Percentiles rank a stretch among this genome's conserved stretches.
Evolutionary conservation across 148 eudicot genomes (phyloP).

Genomic region (Cornus suecica): DNA sequence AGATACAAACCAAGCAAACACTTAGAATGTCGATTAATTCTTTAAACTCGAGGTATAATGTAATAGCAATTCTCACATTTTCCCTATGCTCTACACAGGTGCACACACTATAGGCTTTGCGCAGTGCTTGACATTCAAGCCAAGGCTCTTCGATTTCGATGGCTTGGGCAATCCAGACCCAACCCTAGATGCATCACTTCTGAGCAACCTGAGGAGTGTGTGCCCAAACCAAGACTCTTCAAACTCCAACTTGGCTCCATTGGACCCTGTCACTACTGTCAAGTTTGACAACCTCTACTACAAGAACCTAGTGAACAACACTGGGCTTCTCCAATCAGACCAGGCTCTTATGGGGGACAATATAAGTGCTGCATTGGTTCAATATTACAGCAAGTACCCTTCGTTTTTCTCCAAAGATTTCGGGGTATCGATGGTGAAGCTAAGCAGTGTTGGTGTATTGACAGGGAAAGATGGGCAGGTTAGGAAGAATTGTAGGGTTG

Average conservation of each 20-base stretch:
- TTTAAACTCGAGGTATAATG: too few relatives aligned
- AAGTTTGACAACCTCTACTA: slow-evolving; percentile 60
- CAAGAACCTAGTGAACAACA: slow-evolving; percentile 48
- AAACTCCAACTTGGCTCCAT: slow-evolving; percentile 48
- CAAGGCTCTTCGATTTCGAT: slow-evolving; percentile 57
- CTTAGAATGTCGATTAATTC: too few relatives aligned
- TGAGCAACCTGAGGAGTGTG: slow-evolving; percentile 31
- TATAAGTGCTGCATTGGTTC: slow-evolving; percentile 41
- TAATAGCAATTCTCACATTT: neutral
- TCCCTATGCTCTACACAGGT: slow-evolving; percentile 28
- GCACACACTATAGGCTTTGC: slow-evolving; percentile 82
- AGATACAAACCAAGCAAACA: too few relatives aligned
- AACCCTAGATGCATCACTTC: slow-evolving; percentile 40
- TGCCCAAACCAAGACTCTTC: slow-evolving; percentile 59
- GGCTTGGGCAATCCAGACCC: slow-evolving; percentile 69
- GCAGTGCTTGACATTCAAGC: slow-evolving; percentile 59
- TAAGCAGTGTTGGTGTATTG: slow-evolving; percentile 52
- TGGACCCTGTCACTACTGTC: slow-evolving; percentile 42
- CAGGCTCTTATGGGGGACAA: slow-evolving; percentile 60
- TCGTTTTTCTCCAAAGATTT: slow-evolving; percentile 47
- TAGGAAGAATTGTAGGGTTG: slow-evolving; percentile 58
- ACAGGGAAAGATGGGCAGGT: slow-evolving; percentile 62
- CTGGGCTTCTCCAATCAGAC: slow-evolving; percentile 65
- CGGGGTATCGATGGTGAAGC: slow-evolving; percentile 52
- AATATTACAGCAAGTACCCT: slow-evolving; percentile 41